Conservation (phyloP, 352 stramenopile genomes). For the Phytophthora crassamura region DNA sequence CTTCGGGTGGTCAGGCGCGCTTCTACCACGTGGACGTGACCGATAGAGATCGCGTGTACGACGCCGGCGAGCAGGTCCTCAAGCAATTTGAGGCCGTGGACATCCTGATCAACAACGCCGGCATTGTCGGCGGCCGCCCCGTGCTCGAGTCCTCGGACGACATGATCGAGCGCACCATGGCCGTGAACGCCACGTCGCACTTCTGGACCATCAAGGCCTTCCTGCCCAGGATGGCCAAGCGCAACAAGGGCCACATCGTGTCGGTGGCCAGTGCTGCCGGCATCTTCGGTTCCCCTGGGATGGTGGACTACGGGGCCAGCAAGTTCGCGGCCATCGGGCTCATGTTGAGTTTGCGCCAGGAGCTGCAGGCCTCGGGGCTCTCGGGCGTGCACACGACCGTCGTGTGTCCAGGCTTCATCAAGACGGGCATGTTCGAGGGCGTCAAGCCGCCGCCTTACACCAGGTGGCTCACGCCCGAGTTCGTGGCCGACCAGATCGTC, state of each 20-base stretch:
- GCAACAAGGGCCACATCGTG: slow-evolving; percentile 57
- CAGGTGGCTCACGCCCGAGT: slow-evolving; percentile 50
- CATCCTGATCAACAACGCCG: slow-evolving; percentile 63
- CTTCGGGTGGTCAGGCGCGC: slow-evolving; percentile 22
- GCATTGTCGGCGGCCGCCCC: slow-evolving; percentile 51
- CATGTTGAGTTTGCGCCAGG: slow-evolving; percentile 54
- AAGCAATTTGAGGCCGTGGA: slow-evolving; percentile 41
- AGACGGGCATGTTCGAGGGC: slow-evolving; percentile 72
- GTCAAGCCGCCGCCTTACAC: slow-evolving; percentile 47
- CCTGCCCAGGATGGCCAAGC: slow-evolving; percentile 49
- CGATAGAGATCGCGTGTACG: slow-evolving; percentile 40
- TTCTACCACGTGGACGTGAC: slow-evolving; percentile 54
- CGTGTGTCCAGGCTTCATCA: slow-evolving; percentile 67
- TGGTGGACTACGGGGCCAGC: slow-evolving; percentile 65
- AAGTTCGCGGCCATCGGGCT: slow-evolving; percentile 56
- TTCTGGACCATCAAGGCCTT: slow-evolving; percentile 65
- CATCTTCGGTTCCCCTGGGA: slow-evolving; percentile 49
- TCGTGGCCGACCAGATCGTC: slow-evolving; percentile 55
- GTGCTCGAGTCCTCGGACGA: slow-evolving; percentile 48
- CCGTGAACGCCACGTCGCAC: slow-evolving; percentile 55
- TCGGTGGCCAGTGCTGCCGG: slow-evolving; percentile 54
- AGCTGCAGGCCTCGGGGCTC: slow-evolving; percentile 50
- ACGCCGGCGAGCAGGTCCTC: slow-evolving; percentile 28
- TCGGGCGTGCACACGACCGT: slow-evolving; percentile 56
- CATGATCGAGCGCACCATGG: slow-evolving; percentile 57